A percentile compares a stretch with the other conserved stretches of the same genome.
phyloP scores from a whole-genome alignment of 805 yeast species.

The Komagataella kurtzmanii region DNA sequence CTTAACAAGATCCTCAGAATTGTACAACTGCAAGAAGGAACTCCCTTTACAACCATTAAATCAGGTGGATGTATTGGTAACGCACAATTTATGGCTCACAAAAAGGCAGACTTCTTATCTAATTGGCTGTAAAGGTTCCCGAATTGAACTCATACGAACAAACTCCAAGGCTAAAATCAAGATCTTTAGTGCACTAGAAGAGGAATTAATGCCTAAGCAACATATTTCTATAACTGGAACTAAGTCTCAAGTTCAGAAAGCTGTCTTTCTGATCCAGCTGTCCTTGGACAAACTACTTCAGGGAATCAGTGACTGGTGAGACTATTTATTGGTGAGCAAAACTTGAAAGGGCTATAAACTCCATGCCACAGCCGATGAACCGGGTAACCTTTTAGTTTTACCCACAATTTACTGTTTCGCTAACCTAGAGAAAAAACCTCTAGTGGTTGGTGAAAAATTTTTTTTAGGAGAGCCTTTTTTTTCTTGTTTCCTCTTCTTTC shows the following conservation, averaged over 20 bases:
- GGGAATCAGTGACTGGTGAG: background rate
- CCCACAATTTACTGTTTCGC: background rate
- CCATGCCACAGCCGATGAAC: background rate
- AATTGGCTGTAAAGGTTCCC: conserved; percentile 28
- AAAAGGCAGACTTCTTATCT: conserved; percentile 23
- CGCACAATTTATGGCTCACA: conserved; percentile 8
- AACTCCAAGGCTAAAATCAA: conserved; percentile 23
- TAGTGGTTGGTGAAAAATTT: conserved; percentile 10
- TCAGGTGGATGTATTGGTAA: background rate
- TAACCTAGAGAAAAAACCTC: conserved; percentile 4
- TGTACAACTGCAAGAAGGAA: background rate
- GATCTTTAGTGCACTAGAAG: conserved; percentile 14
- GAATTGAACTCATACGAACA: conserved; percentile 21
- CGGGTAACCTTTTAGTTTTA: background rate
- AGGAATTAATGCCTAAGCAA: conserved; percentile 1
- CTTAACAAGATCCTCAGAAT: background rate
- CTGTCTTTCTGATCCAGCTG: background rate
- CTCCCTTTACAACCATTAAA: background rate
- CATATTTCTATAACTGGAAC: background rate
- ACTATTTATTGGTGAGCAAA: background rate
- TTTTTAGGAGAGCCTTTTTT: background rate
- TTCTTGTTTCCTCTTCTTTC: background rate
- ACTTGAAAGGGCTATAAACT: background rate
- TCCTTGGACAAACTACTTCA: background rate
- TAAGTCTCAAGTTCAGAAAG: background rate